Percentiles rank a stretch among this genome's conserved stretches.
Conservation (phyloP, 2,329 filamentous ascomycete species). For the Sporothrix curviconia region DNA sequence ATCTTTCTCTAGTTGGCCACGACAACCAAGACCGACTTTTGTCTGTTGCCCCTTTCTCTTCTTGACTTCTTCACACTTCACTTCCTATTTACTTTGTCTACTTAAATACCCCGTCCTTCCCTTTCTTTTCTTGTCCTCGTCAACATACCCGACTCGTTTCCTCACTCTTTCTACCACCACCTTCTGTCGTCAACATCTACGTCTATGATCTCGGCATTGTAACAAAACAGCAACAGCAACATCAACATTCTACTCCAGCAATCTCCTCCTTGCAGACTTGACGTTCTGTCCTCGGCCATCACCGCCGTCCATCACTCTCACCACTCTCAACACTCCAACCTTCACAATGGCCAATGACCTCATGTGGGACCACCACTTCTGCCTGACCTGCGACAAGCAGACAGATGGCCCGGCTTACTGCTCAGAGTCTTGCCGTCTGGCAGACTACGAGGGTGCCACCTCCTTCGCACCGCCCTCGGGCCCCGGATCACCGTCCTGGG, state of each 20-base stretch:
- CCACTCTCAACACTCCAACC: not conserved
- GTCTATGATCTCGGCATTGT: constrained; percentile 1
- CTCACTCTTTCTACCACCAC: not conserved
- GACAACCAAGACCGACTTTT: not conserved
- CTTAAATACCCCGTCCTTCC: no score
- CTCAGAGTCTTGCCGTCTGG: constrained; percentile 82
- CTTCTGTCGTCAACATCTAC: not conserved
- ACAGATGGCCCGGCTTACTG: constrained; percentile 79
- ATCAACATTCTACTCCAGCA: not conserved
- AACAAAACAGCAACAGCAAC: not conserved
- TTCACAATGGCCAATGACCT: constrained; percentile 46
- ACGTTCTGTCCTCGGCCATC: not conserved
- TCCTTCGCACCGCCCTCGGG: constrained; percentile 47
- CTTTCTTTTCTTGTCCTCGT: no score
- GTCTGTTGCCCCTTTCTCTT: not conserved
- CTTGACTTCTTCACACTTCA: not conserved
- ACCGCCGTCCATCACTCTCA: not conserved
- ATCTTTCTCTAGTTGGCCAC: no score
- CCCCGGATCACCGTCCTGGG: constrained; percentile 50
- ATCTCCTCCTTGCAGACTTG: not conserved
- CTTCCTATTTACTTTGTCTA: no score
- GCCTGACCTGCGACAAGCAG: constrained; percentile 87
- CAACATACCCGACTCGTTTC: no score
- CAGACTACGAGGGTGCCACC: constrained; percentile 73
- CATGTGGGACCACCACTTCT: constrained; percentile 82